These are phyloP conservation scores for Monosporozyma unispora DNA, from an alignment of 805 yeast genomes.

Conservation along the genomic window DNA sequence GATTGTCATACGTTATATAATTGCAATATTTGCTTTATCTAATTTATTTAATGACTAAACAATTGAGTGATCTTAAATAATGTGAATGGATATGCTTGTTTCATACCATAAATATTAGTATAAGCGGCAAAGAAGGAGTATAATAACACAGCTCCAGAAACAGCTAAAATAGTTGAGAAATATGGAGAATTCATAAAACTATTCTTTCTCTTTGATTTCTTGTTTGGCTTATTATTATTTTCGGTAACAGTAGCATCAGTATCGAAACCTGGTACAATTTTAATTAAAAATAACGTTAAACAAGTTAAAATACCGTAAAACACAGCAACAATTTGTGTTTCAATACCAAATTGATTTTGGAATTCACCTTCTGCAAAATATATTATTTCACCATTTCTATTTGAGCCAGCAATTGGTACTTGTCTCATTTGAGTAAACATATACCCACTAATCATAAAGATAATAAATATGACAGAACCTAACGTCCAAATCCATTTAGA, in stretches of 20 bases:
- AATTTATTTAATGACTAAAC: neutral
- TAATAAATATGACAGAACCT: slow-evolving; percentile 46
- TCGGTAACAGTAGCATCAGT: neutral
- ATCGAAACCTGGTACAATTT: slow-evolving; percentile 39
- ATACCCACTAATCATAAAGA: slow-evolving; percentile 77
- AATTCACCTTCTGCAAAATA: slow-evolving; percentile 58
- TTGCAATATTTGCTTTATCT: neutral
- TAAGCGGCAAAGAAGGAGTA: slow-evolving; percentile 55
- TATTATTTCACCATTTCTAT: slow-evolving; percentile 34
- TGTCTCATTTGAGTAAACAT: slow-evolving; percentile 87
- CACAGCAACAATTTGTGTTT: slow-evolving; percentile 77
- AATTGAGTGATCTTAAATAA: slow-evolving; percentile 35
- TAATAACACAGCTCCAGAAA: slow-evolving; percentile 36
- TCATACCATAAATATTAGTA: slow-evolving; percentile 56
- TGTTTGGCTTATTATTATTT: neutral
- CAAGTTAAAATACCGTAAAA: slow-evolving; percentile 63
- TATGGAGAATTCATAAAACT: slow-evolving; percentile 6
- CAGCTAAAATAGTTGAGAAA: slow-evolving; percentile 37
- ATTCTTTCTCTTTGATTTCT: neutral
- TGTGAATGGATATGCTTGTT: slow-evolving; percentile 68
- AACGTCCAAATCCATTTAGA: slow-evolving; percentile 68
- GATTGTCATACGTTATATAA: too few species aligned
- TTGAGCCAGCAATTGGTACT: slow-evolving; percentile 43
- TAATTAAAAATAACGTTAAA: slow-evolving; percentile 47
- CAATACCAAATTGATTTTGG: slow-evolving; percentile 73